These are phyloP conservation scores for Dendrocalamus sinicus DNA, from an alignment of 176 grass and related monocot genomes.

Conservation along the genomic window DNA sequence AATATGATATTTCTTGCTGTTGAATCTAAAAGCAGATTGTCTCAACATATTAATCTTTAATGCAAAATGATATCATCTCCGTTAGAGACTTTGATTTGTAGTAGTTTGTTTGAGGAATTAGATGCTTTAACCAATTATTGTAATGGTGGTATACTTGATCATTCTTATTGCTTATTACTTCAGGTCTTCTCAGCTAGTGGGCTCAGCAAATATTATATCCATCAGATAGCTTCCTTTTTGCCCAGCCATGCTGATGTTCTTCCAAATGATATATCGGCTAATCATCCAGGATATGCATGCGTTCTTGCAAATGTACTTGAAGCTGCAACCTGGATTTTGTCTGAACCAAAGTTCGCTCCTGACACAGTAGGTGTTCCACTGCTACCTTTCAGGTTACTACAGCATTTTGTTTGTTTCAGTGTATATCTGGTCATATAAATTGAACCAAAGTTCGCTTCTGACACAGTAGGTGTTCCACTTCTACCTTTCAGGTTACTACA, in stretches of 20 bases:
- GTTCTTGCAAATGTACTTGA: constrained; percentile 98
- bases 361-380: constrained; percentile 58
- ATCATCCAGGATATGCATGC: constrained; percentile 93
- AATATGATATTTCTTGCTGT: neutral
- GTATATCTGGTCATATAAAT: constrained; percentile 9
- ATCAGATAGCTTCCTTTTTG: constrained; percentile 72
- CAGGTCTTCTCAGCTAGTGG: constrained; percentile 82
- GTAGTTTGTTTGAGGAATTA: constrained; percentile 28
- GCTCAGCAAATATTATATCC: constrained; percentile 80
- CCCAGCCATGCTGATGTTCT: constrained; percentile 55
- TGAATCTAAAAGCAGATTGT: neutral
- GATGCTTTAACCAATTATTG: constrained; percentile 18
- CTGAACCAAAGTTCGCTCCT: constrained; percentile 71
- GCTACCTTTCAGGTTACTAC: constrained; percentile 26
- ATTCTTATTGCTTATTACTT: constrained; percentile 29
- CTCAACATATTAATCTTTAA: constrained; percentile 16
- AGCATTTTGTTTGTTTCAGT: constrained; percentile 17
- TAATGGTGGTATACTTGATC: constrained; percentile 40
- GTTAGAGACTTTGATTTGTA: neutral
- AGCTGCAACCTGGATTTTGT: constrained; percentile 79
- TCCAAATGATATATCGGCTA: constrained; percentile 59
- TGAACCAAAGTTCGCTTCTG: constrained; percentile 49
- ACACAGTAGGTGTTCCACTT: constrained; percentile 57
- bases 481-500: constrained; percentile 20
- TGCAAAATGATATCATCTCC: neutral